Evolutionary conservation across 805 yeast genomes (phyloP).

Genomic region (Priceomyces carsonii): DNA sequence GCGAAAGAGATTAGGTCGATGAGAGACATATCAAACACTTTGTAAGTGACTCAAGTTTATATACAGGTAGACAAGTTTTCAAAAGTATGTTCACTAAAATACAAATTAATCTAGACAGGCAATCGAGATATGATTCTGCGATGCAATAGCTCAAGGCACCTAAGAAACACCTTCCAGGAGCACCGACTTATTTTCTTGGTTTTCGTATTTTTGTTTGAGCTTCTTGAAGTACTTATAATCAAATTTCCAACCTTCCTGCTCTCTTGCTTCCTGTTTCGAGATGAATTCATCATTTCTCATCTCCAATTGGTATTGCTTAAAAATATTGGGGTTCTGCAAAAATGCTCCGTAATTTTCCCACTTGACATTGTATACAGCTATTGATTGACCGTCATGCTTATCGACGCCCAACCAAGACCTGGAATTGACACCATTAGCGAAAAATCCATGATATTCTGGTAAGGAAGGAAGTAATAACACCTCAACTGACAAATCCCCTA

Average conservation of each 20-base stretch:
- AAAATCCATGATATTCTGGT: conserved; percentile 62
- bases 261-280: conserved; percentile 17
- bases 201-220: conserved; percentile 24
- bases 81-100: too few relatives aligned
- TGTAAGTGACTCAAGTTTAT: too few relatives aligned
- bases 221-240: conserved; percentile 26
- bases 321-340: conserved; percentile 26
- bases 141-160: too few relatives aligned
- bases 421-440: conserved; percentile 68
- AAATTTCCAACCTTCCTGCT: conserved; percentile 33
- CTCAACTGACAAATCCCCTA: conserved; percentile 57
- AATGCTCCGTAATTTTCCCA: conserved; percentile 42
- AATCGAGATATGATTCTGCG: too few relatives aligned
- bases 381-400: conserved; percentile 79
- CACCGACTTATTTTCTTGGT: conserved; percentile 7
- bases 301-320: conserved; percentile 30
- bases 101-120: too few relatives aligned
- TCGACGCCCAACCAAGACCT: conserved; percentile 61
- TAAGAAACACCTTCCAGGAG: too few relatives aligned
- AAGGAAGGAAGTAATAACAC: conserved; percentile 69
- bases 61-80: too few relatives aligned
- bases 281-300: conserved; percentile 20
- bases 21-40: too few relatives aligned
- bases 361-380: conserved; percentile 56
- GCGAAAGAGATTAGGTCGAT: too few relatives aligned